Evolutionary conservation across 176 grass and related monocot species (phyloP).

Genomic region (Musa schizocarpa): DNA sequence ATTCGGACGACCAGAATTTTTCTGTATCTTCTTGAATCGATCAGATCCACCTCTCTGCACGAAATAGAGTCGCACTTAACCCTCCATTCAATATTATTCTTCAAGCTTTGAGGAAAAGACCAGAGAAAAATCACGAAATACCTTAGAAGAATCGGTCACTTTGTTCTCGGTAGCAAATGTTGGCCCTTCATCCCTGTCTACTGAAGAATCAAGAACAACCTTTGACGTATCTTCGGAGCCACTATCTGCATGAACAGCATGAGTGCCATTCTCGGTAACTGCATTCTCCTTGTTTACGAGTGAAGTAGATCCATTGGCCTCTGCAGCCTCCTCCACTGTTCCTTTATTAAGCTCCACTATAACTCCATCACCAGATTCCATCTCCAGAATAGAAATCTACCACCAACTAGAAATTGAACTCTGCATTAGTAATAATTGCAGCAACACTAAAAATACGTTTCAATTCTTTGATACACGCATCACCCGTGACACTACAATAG

Average conservation of each 20-base stretch:
- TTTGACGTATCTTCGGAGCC: background rate
- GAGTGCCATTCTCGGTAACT: constrained; percentile 7
- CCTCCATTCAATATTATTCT: background rate
- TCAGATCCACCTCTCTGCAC: constrained; percentile 53
- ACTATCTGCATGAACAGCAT: background rate
- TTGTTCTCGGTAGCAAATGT: background rate
- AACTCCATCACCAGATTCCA: constrained; percentile 9
- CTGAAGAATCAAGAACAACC: background rate
- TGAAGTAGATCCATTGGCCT: constrained; percentile 6
- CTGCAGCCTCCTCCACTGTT: background rate
- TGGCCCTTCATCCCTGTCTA: constrained; percentile 11
- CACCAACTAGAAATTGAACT: constrained; percentile 9
- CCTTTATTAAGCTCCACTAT: constrained; percentile 1
- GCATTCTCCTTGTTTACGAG: constrained; percentile 4
- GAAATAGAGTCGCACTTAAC: background rate
- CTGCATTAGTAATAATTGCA: background rate
- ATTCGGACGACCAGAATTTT: constrained; percentile 35
- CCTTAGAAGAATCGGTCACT: constrained; percentile 3
- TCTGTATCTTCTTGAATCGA: constrained; percentile 25
- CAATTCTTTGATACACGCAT: background rate
- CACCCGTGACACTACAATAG: background rate
- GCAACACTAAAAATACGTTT: background rate
- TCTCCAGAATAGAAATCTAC: background rate
- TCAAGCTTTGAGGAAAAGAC: background rate
- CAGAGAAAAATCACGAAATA: background rate